Conservation (phyloP, 805 yeast species). For the Candida pseudoglaebosa region DNA sequence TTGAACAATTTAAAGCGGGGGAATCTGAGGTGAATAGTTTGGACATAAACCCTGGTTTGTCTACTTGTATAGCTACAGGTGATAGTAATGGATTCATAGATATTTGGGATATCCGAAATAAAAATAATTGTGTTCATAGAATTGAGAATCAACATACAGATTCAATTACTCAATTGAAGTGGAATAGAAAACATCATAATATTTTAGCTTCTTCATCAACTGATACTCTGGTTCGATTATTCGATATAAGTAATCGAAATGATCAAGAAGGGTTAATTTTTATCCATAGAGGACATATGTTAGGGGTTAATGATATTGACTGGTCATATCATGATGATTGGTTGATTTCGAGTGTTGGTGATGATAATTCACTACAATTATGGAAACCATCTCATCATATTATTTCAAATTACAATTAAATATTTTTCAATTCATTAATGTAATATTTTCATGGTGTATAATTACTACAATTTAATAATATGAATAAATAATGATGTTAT, state of each 20-base stretch:
- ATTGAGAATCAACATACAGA: slow-evolving; percentile 42
- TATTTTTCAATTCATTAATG: neutral
- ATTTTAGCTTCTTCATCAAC: slow-evolving; percentile 64
- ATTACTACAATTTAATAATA: neutral
- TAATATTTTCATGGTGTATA: neutral
- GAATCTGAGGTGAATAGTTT: slow-evolving; percentile 51
- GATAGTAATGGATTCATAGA: slow-evolving; percentile 52
- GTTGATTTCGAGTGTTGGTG: slow-evolving; percentile 73
- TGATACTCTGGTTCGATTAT: slow-evolving; percentile 58
- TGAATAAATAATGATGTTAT: slow-evolving; percentile 4
- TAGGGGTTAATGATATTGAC: slow-evolving; percentile 78
- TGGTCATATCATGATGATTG: slow-evolving; percentile 77
- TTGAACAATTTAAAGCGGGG: slow-evolving; percentile 6
- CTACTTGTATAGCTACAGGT: slow-evolving; percentile 63
- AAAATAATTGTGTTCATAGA: slow-evolving; percentile 6
- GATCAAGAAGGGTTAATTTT: slow-evolving; percentile 41
- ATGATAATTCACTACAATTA: slow-evolving; percentile 82
- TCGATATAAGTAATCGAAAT: slow-evolving; percentile 43
- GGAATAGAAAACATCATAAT: slow-evolving; percentile 59
- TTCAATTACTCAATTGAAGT: slow-evolving; percentile 61
- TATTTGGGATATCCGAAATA: slow-evolving; percentile 63
- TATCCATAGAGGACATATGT: slow-evolving; percentile 80
- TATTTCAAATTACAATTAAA: slow-evolving; percentile 6
- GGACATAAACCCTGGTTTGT: slow-evolving; percentile 55
- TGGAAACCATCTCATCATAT: slow-evolving; percentile 60